Base-by-base conservation (phyloP, 805 yeast species). In the Sugiyamaella boreocaroliniensis region DNA sequence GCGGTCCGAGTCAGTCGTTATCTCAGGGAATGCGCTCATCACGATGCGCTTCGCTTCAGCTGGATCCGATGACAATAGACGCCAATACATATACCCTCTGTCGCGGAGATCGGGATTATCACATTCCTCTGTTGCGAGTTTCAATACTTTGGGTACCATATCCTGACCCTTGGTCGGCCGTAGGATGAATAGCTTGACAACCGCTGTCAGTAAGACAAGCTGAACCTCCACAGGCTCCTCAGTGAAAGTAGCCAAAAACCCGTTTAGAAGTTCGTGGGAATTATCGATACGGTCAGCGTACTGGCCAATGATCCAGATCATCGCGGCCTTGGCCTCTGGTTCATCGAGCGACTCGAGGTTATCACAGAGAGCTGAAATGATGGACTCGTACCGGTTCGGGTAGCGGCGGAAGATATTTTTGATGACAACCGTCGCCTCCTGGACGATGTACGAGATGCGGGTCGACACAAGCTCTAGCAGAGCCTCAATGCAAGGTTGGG, bases 61-160 rank as follows among this genome's bases (percentile, higher is more conserved):
- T 40, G 73, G 73, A 47, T 72, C 73, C 6, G 75, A 55, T 0
- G 93, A 80, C 6, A 90, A 68, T 29, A 90, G 68, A 53, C 96
- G 75, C 93, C 95, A 85, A 69, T 92, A 90, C 69, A 88, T 81
- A 62, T 74, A 84, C 0, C 92, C 97, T 41, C 96, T 71, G 58
- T 88, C 95, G 55, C 97, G 76, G 10, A 89, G 68, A 68, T 92
- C 98, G 0, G 97, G 96, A 60, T 88, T 83, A 56, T 83, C 82
- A 1, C 76, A 71, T 11, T 82, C 85, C 58, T 88, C 93, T 0
- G 95, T 85, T 7, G 89, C 85, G 65, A 73, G 67, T 61, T 81
- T 82, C 51, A 89, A 69, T 0, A 85, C 71, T 34, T 74, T 72
- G 40, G 87, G 70, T 2, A 89, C 79, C 11, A 84, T 61, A 1